phyloP scores from a whole-genome alignment of 495 filamentous ascomycete species.

The Talaromyces liani region DNA sequence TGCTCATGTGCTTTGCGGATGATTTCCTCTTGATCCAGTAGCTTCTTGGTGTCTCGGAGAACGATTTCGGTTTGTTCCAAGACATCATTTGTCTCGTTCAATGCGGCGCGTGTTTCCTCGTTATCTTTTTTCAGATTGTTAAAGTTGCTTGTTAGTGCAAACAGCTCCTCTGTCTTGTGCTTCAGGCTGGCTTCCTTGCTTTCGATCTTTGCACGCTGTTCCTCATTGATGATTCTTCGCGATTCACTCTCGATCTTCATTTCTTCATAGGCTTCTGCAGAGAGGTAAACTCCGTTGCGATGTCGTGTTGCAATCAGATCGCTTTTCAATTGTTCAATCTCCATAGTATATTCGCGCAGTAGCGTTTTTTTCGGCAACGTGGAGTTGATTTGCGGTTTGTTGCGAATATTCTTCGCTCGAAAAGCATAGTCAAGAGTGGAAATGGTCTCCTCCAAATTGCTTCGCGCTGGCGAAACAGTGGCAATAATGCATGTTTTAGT shows the following conservation, averaged over 20 bases:
- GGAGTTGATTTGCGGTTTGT: constrained; percentile 93
- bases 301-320: constrained; percentile 90
- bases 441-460: constrained; percentile 94
- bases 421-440: constrained; percentile 97
- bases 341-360: constrained; percentile 80
- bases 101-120: constrained; percentile 58
- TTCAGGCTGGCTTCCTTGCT: constrained; percentile 82
- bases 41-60: constrained; percentile 64
- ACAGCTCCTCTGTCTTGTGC: constrained; percentile 87
- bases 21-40: constrained; percentile 69
- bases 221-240: constrained; percentile 82
- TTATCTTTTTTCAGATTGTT: constrained; percentile 80
- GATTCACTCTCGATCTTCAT: constrained; percentile 88
- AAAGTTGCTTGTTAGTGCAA: constrained; percentile 75
- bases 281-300: constrained; percentile 89
- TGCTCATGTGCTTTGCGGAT: constrained; percentile 77
- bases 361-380: constrained; percentile 87
- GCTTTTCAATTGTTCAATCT: constrained; percentile 89
- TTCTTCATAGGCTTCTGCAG: constrained; percentile 75
- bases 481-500: constrained; percentile 99
- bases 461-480: constrained; percentile 87
- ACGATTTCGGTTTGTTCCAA: constrained; percentile 83
- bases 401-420: constrained; percentile 94
- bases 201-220: constrained; percentile 86
- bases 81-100: constrained; percentile 71